Conservation (phyloP, 2,329 filamentous ascomycete genomes). For the Alternaria arbusti region DNA sequence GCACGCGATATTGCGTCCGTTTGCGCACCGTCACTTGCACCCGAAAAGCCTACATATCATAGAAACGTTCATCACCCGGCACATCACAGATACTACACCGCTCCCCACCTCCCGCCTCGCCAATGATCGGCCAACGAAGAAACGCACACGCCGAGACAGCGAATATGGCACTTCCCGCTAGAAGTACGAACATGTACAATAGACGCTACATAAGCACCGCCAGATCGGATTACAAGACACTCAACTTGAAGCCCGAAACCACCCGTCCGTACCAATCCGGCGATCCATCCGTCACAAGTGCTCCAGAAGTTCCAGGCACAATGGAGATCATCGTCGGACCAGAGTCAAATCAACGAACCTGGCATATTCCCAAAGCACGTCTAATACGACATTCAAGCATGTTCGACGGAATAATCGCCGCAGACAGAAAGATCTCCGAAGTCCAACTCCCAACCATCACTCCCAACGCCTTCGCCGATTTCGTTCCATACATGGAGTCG, state of each 20-base stretch:
- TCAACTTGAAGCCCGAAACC: not conserved
- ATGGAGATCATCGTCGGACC: constrained; percentile 12
- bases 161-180: constrained; percentile 19
- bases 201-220: not conserved
- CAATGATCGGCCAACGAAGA: not conserved
- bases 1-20: constrained; percentile 4
- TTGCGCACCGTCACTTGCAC: constrained; percentile 1
- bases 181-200: not conserved
- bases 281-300: not conserved
- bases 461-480: constrained; percentile 20
- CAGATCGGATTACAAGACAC: not conserved
- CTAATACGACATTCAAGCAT: constrained; percentile 12
- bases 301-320: not conserved
- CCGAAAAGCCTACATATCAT: not conserved
- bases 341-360: constrained; percentile 9
- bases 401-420: constrained; percentile 4
- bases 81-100: not conserved
- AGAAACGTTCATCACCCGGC: not conserved
- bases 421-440: not conserved
- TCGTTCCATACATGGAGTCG: constrained; percentile 22
- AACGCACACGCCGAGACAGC: not conserved
- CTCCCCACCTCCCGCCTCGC: not conserved
- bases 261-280: not conserved
- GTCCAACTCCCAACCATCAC: not conserved
- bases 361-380: constrained; percentile 9